These are phyloP conservation scores for Pseudotsuga menziesii DNA, from an alignment of 75 land plant genomes.

Conservation along the genomic window DNA sequence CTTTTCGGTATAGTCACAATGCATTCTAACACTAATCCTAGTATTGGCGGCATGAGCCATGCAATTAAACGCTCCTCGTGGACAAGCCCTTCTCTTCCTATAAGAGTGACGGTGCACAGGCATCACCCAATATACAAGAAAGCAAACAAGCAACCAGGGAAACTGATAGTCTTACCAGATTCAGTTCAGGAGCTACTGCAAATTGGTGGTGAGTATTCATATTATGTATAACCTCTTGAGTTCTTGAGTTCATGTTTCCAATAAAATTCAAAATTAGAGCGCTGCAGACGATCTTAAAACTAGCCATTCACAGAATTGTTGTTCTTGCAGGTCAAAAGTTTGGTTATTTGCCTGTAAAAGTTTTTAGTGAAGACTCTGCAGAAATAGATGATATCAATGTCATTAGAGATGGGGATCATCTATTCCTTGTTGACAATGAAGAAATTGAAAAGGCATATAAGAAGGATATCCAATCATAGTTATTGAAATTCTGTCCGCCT, in stretches of 20 bases:
- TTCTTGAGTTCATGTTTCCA: not conserved
- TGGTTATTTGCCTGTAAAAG: conserved; percentile 34
- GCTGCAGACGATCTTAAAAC: not conserved
- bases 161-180: conserved; percentile 47
- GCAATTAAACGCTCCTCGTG: too few species aligned
- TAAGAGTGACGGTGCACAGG: conserved; percentile 31
- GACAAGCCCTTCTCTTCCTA: not conserved
- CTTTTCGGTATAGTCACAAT: conserved; percentile 49
- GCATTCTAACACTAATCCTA: not conserved
- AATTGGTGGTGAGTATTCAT: conserved; percentile 24
- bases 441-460: too few species aligned
- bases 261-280: not conserved
- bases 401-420: conserved; percentile 72
- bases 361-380: conserved; percentile 49
- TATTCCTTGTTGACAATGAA: conserved; percentile 25
- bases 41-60: not conserved
- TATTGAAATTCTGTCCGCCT: too few species aligned
- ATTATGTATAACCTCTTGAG: not conserved
- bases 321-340: conserved; percentile 38
- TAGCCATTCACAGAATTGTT: not conserved
- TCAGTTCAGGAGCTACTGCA: conserved; percentile 40
- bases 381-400: conserved; percentile 58
- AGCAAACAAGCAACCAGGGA: conserved; percentile 18
- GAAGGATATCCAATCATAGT: too few species aligned
- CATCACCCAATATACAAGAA: conserved; percentile 5